A percentile compares a stretch with the other conserved stretches of the same genome.
Conservation (phyloP, 164 flowering plant genomes). For the Aristolochia californica region DNA sequence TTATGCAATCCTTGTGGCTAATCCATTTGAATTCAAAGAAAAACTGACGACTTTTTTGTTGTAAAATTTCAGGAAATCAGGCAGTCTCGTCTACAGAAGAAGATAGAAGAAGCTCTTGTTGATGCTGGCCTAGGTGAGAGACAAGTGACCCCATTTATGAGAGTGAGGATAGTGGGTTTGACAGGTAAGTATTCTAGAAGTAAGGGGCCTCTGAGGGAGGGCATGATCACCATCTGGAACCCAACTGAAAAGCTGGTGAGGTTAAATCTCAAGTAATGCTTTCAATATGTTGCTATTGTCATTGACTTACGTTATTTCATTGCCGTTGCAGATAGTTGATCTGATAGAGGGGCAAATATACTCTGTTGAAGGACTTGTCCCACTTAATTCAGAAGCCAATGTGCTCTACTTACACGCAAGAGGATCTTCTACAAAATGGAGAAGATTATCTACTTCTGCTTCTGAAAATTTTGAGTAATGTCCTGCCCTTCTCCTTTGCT, state of each 20-base stretch:
- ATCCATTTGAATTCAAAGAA: neutral
- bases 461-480: slow-evolving; percentile 44
- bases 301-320: neutral
- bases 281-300: neutral
- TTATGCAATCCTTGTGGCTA: neutral
- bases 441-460: slow-evolving; percentile 32
- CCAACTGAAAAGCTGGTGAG: slow-evolving; percentile 85
- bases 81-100: slow-evolving; percentile 48
- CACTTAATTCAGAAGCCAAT: slow-evolving; percentile 41
- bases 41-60: slow-evolving; percentile 4
- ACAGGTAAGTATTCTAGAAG: slow-evolving; percentile 21
- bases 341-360: slow-evolving; percentile 79
- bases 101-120: slow-evolving; percentile 56
- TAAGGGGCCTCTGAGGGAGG: slow-evolving; percentile 28
- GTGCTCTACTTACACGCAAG: slow-evolving; percentile 65
- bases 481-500: neutral
- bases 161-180: slow-evolving; percentile 71
- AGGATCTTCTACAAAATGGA: slow-evolving; percentile 63
- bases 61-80: slow-evolving; percentile 40
- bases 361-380: slow-evolving; percentile 50
- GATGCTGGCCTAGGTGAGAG: slow-evolving; percentile 60
- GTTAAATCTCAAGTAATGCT: neutral
- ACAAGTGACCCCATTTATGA: slow-evolving; percentile 76
- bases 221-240: slow-evolving; percentile 72
- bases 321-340: slow-evolving; percentile 38